Base-by-base conservation (phyloP, 352 stramenopile genomes). In the Halophytophthora batemanensis region DNA sequence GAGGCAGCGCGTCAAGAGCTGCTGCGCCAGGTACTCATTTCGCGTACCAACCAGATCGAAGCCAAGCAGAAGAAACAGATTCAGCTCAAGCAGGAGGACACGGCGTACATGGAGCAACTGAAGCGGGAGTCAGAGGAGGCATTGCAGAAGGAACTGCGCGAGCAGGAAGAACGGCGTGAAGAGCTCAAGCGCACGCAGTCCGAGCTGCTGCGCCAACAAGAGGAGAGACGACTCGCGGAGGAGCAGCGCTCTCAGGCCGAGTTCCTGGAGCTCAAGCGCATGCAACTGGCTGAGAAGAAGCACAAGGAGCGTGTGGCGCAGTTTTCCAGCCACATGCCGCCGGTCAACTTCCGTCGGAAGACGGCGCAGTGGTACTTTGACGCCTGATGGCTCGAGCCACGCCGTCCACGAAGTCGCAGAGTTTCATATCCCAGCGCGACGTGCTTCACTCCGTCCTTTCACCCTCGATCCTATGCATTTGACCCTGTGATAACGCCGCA, bases 321-420 rank as follows among this genome's bases (percentile, higher is more conserved):
- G 50, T 85, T 92, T 41, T 59, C 82, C 5, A 69, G 17, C 8
- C 55, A 74, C 25, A 36, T 64, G 21, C 77, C 74, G 3, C 48
- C 66, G 10, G 77, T 70, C n/a, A 87, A 86, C 47, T 81, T 76
- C 50, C 70, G 73, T 28, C 71, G 82, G 35, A 90, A 93, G 74
- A 83, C 65, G 10, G 74, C 82, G 33, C 71, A 90, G 65, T 90
- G 79, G 82, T 90, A 90, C 68, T 93, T 89, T 44, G 79, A 90
- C 50, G 77, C 77, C 46, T 89, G 61, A 66, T 18, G n/a, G n/a
- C n/a, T n/a, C n/a, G n/a, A n/a, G n/a, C n/a, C n/a, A n/a, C n/a
- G n/a, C n/a, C n/a, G n/a, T n/a, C n/a, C n/a, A n/a, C n/a, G n/a
- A n/a, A n/a, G n/a, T n/a, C n/a, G n/a, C n/a, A n/a, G n/a, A n/a